Base-by-base conservation (phyloP, 805 yeast species). In the Metschnikowia matae region DNA sequence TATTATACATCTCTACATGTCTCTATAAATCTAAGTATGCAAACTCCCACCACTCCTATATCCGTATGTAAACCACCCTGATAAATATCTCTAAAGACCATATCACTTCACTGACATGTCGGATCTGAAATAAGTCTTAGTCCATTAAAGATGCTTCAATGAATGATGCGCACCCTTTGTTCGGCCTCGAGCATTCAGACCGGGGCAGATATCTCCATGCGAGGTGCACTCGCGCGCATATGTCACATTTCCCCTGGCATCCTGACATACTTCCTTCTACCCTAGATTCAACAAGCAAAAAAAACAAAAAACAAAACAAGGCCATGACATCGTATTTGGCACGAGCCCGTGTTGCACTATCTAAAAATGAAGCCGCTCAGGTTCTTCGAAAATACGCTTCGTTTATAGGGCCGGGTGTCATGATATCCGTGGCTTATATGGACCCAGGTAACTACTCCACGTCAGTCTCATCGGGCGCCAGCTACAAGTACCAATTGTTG, bases 391-490 rank as follows among this genome's bases (percentile, higher is more conserved):
- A 86, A 66, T 82, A 86, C 58, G 63, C 79, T 46, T 74, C 77
- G 45, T 90, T 90, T 64, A 73, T 89, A 17, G 96, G 96, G 0
- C 96, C 96, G 0, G 96, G 96, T 0, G 75, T 90, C 38, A 78
- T 89, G 81, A 89, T 90, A 21, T 79, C 90, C 31, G 96, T 91
- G 48, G 94, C 96, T 1, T 91, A 90, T 62, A 87, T 90, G 77
- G 97, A 90, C 64, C 96, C 97, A 1, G 97, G 97, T 40, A 90
- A 90, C 67, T 90, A 89, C 68, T 82, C 95, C 40, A 87, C 96
- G 0, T 89, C 94, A 14, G 96, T 90, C 1, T 79, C 88, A 14
- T 89, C 96, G 0, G 97, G 97, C 46, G 91, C 96, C 2, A 77
- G 82, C 49, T 87, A 83, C 60, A 80, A 83, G 62, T 90, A 84